Evolutionary conservation across 768 basidiomycete species (phyloP), one percentile per base, ranked within the genome.

Genomic region (Suillus hirtellus): DNA sequence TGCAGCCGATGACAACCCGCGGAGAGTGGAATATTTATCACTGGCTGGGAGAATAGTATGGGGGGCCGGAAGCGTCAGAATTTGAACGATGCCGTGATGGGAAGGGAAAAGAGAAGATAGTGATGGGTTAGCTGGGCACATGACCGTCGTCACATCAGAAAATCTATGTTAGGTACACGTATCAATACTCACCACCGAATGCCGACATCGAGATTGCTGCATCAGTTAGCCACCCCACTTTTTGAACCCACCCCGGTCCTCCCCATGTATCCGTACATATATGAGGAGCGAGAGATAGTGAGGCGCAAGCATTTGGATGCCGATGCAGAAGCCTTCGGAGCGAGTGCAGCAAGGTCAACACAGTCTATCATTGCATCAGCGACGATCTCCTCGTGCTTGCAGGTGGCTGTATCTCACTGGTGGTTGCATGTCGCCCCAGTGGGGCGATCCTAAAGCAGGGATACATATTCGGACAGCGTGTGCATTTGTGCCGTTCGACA

Each of bases 21-120:
- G 89, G 52, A 99, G 81, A 6, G 85, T 82, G 6, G 96, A 99
- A 65, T 87, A 87, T 67, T 85, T 89, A 68, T 95, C 89, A 63
- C 93, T 93, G 0, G 92, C 86, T 0, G 96, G 81, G 34, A 90
- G 78, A 46, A 95, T 81, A 31, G 88, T 86, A 61, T 88, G 86
- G 0, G 87, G 86, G 5, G 87, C 81, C 3, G 97, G 95, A 24
- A 96, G 81, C 5, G 84, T 80, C 67, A 90, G 88, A 35, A 96
- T 84, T 54, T 87, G 85, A 21, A 98, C 80, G 59, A 96, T 78
- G 12, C 97, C 97, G 73, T 96, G 92, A 71, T 95, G 89, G 11
- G 87, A 84, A 38, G 95, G 90, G 75, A 96, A 98, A 55, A 86
- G 78, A 2, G 82, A 76, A 9, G 84, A 78, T 27, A 97, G 80